Base-by-base conservation (phyloP, 2,329 filamentous ascomycete genomes). In the Penicillium sp. region DNA sequence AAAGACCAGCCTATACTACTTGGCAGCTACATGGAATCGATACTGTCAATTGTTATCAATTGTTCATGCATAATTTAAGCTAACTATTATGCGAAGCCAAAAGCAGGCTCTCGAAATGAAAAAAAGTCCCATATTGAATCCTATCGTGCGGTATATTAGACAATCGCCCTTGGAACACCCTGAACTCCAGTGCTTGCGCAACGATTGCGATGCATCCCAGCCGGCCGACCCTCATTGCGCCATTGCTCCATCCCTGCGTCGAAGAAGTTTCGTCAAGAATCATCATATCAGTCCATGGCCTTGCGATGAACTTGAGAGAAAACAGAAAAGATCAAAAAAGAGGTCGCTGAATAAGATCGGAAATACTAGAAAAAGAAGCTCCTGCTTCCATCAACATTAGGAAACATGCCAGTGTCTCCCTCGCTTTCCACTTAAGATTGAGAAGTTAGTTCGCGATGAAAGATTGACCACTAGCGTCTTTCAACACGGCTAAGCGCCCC, bases 401-500 rank as follows among this genome's bases (percentile, higher is more conserved):
- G 23, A 43, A 43, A 43, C 39, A 43, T 43, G 24, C 39, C 39
- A 28, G 39, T 43, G 23, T 28, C n/a, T 43, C 39, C 3, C 14
- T 43, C 23, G 14, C 6, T 10, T 28, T 43, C 14, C 8, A 9
- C 14, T 28, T 14, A 24, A 45, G 10, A 19, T 11, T n/a, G 19
- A n/a, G 14, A 14, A 19, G 28, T 9, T 23, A 11, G 26, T 16
- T 45, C 5, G 28, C 2, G 26, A 33, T 31, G 8, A 24, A 40
- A 13, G 37, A 11, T 7, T 37, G 24, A 40, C 26, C 28, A 44
- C 44, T 68, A 73, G 46, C 71, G 66, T 57, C 72, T 67, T 54
- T 76, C 74, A 14, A 76, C 53, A 14, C 73, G 73, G 56, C 74
- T 76, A 37, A 77, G 62, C 21, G 74, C 74, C 14, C 71, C 73